Conservation (phyloP, 2,329 filamentous ascomycete species). For the Fusarium verrucosum region DNA sequence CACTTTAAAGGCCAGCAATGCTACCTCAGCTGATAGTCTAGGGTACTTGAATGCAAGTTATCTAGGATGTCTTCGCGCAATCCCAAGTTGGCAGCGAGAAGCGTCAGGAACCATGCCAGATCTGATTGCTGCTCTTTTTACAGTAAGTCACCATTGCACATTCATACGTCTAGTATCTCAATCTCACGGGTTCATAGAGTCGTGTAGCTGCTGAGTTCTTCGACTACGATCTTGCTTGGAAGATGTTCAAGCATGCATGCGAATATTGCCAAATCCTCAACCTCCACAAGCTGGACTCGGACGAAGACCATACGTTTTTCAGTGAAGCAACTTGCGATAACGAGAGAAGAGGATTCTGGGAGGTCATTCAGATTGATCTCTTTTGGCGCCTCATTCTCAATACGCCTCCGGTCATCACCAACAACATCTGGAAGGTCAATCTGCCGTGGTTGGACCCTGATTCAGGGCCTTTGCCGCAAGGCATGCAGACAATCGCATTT, state of each 20-base stretch:
- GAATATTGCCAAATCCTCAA: conserved; percentile 47
- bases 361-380: conserved; percentile 47
- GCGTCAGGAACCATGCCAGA: conserved; percentile 46
- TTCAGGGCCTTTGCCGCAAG: conserved; percentile 31
- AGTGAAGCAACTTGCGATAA: conserved; percentile 29
- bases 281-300: conserved; percentile 46
- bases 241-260: conserved; percentile 44
- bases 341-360: conserved; percentile 47
- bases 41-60: conserved; percentile 42
- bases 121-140: conserved; percentile 44
- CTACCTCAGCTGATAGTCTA: conserved; percentile 9
- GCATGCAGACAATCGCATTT: conserved; percentile 42
- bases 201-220: conserved; percentile 46
- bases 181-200: conserved; percentile 30
- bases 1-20: conserved; percentile 36
- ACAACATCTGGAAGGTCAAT: conserved; percentile 47
- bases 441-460: conserved; percentile 45
- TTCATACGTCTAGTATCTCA: fast-evolving
- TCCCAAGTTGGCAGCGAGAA: conserved; percentile 46
- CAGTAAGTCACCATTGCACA: conserved; percentile 25
- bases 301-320: conserved; percentile 21
- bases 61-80: conserved; percentile 43
- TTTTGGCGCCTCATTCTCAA: conserved; percentile 47
- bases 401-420: conserved; percentile 43
- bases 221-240: conserved; percentile 48